Conservation (phyloP, 495 filamentous ascomycete genomes). For the Xylaria flabelliformis region DNA sequence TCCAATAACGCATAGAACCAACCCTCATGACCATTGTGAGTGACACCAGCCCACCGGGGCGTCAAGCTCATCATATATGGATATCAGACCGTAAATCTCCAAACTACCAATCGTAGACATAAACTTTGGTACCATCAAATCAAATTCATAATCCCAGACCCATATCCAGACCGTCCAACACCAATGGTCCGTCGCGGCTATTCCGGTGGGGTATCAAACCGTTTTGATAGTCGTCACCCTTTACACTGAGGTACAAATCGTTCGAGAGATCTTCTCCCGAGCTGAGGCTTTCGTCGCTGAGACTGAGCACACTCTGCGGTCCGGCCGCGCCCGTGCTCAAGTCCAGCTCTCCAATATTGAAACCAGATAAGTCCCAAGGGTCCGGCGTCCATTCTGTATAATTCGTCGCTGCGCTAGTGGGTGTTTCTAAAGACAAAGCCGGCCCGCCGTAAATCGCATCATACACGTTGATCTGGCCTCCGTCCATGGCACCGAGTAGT, state of each 20-base stretch:
- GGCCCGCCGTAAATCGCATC: constrained; percentile 82
- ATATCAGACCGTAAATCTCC: constrained; percentile 11
- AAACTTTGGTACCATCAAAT: constrained; percentile 1
- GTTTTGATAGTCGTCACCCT: constrained; percentile 43
- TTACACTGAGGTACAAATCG: constrained; percentile 45
- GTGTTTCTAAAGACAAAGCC: constrained; percentile 52
- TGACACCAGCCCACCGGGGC: constrained; percentile 1
- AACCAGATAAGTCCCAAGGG: constrained; percentile 58
- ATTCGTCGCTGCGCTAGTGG: constrained; percentile 38
- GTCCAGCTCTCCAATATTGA: constrained; percentile 54
- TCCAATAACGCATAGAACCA: constrained; percentile 11
- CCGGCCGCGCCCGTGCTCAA: constrained; percentile 47
- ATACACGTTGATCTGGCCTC: constrained; percentile 79
- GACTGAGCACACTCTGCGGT: constrained; percentile 73
- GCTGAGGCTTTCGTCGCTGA: constrained; percentile 78
- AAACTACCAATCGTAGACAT: background rate
- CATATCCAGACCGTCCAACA: constrained; percentile 53
- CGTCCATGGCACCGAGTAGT: constrained; percentile 77
- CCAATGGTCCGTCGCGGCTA: constrained; percentile 42
- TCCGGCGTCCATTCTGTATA: constrained; percentile 59
- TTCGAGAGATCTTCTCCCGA: constrained; percentile 54
- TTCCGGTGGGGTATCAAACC: constrained; percentile 37
- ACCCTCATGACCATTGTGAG: background rate
- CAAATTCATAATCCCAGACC: constrained; percentile 45
- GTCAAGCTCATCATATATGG: background rate